Base-by-base conservation (phyloP, 495 filamentous ascomycete species). In the Podospora bellae-mahoneyi region DNA sequence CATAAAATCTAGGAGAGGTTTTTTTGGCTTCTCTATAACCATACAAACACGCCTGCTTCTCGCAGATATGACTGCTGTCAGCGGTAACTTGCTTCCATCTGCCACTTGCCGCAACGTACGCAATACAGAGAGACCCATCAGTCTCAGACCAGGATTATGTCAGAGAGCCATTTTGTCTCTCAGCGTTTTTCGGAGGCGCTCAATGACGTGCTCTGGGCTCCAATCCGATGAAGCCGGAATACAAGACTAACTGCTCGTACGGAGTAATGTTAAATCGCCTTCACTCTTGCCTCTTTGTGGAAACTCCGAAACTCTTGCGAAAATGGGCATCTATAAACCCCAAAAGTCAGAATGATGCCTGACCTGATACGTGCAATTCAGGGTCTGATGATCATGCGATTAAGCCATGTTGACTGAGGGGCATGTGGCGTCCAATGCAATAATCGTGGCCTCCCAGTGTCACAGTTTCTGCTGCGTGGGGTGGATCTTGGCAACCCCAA, bases 401-500 rank as follows among this genome's bases (percentile, higher is more conserved):
- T 48, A 48, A 48, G 39, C 39, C 39, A 13, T 48, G 13, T 48
- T 48, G 7, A 16, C 39, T 48, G 39, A 48, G 39, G 39, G 39
- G 39, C 39, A 48, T 48, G 55, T 57, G 5, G 54, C 55, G 23
- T 7, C 5, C 5, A 58, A 58, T 58, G 55, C 55, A 58, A 58
- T 58, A 58, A 7, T 28, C 30, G 30, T 48, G 9, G 39, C 39
- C 39, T 16, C 15, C 9, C 39, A 48, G 39, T 48, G 39, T 48
- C 39, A 0, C 39, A 9, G 59, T 32, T 23, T 23, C 16, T 15
- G 59, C 27, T 32, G 30, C 59, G 59, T 61, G 59, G 59, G 59
- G 59, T 34, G 60, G 60, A 27, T 62, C 60, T 62, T 62, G 60
- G 60, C 60, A 32, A 6, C 23, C 60, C 60, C 26, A 48, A 62